These are phyloP conservation scores for Panicum hallii DNA, from an alignment of 202 grass and related monocot species.

Conservation along the genomic window DNA sequence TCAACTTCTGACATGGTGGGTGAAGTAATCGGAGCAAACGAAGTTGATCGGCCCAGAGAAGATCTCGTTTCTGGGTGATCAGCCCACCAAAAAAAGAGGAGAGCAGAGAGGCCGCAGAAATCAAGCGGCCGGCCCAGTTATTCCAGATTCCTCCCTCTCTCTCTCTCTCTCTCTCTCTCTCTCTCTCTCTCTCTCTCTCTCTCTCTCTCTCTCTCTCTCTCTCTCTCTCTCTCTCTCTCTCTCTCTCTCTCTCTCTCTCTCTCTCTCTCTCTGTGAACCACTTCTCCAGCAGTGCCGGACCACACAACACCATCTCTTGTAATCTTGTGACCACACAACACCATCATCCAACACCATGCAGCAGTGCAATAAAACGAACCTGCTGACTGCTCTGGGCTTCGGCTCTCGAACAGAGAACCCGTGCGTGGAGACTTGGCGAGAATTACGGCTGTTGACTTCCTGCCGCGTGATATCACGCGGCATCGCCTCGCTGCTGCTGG, in stretches of 20 bases:
- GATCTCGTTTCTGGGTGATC: too few relatives aligned
- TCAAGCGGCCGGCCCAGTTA: not conserved
- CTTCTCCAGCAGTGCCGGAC: not conserved
- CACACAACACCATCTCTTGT: not conserved
- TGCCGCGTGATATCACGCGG: constrained; percentile 12
- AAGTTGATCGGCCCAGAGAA: too few relatives aligned
- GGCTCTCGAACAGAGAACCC: constrained; percentile 45
- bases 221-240: not conserved
- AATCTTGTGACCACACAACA: constrained; percentile 2
- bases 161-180: not conserved
- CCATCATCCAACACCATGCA: not conserved
- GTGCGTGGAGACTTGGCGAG: constrained; percentile 16
- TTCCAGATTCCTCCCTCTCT: too few relatives aligned
- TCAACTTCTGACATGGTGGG: too few relatives aligned
- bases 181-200: too few relatives aligned
- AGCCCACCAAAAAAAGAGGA: not conserved
- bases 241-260: not conserved
- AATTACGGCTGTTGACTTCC: constrained; percentile 52
- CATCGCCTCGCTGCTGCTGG: constrained; percentile 24
- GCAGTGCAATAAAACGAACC: constrained; percentile 13
- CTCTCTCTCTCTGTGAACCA: not conserved
- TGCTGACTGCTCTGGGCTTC: not conserved
- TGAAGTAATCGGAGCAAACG: too few relatives aligned
- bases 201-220: not conserved
- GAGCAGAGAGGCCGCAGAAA: too few relatives aligned